These are phyloP conservation scores for Rhizopus delemar DNA, from an alignment of 371 early-diverging fungal species.

Conservation along the genomic window DNA sequence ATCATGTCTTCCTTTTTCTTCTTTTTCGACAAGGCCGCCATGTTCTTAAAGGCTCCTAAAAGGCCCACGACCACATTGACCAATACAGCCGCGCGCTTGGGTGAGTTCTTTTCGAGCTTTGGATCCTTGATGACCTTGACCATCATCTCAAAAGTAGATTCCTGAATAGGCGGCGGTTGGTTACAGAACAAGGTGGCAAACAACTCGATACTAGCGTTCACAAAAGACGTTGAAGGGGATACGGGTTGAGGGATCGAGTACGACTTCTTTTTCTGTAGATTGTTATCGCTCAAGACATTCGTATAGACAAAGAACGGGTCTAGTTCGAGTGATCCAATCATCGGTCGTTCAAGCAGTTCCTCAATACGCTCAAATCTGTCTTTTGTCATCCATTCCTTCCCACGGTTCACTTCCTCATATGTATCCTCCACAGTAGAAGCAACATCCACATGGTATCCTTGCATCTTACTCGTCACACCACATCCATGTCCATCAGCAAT, in stretches of 20 bases:
- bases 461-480: conserved; percentile 64
- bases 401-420: conserved; percentile 33
- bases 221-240: conserved; percentile 41
- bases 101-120: conserved; percentile 71
- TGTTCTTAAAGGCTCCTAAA: conserved; percentile 66
- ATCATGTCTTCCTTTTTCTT: conserved; percentile 40
- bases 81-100: conserved; percentile 74
- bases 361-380: conserved; percentile 62
- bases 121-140: conserved; percentile 65
- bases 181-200: conserved; percentile 72
- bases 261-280: conserved; percentile 10
- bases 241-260: conserved; percentile 36
- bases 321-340: conserved; percentile 61
- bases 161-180: conserved; percentile 71
- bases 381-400: conserved; percentile 61
- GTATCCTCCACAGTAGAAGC: conserved; percentile 41
- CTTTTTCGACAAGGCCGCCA: conserved; percentile 43
- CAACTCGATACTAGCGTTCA: conserved; percentile 59
- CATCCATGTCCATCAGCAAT: conserved; percentile 63
- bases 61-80: conserved; percentile 79
- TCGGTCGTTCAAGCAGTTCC: conserved; percentile 58
- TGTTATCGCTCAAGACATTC: conserved; percentile 30
- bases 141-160: conserved; percentile 74
- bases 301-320: conserved; percentile 62
- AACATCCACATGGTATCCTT: conserved; percentile 56